Evolutionary conservation across 805 yeast genomes (phyloP), one percentile per base, ranked within the genome.

Genomic region (Myxozyma kluyveri): DNA sequence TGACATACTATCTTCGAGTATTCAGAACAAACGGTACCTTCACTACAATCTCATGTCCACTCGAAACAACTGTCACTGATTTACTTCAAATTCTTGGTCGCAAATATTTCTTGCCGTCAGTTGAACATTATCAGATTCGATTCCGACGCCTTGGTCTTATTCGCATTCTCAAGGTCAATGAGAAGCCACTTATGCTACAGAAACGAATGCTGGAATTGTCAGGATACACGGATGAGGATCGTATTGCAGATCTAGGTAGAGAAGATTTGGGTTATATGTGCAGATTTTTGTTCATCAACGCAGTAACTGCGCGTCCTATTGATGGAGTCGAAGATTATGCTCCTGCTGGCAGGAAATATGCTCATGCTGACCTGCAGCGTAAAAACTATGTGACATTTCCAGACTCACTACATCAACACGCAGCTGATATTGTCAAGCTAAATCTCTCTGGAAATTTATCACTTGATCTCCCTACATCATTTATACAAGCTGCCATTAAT

Each of bases 381-480:
- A 77, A 85, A 72, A 83, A 85, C 61, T 72, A 90, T 50, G 88
- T 87, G 56, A 87, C 88, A 18, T 86, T 91, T 5, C 97, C 97
- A 0, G 84, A 88, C 48, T 76, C 85, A 26, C 79, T 90, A 57
- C 88, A 84, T 65, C 86, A 81, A 60, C 86, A 81, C 54, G 86
- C 96, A 0, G 78, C 83, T 50, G 91, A 87, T 56, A 88, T 90
- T 52, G 86, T 85, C 61, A 76, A 83, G 55, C 73, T 90, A 55
- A 91, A 90, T 67, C 88, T 88, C 6, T 85, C 95, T 1, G 81
- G 84, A 57, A 90, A 90, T 65, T 95, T 96, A 3, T 85, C 95
- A 17, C 83, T 91, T 47, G 80, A 82, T 53, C 72, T 90, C 31
- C 95, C 97, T 0, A 71, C 81, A 49, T 96, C 89, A 64, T 90